These are phyloP conservation scores for Colletotrichum sp. DNA, from an alignment of 2,329 filamentous ascomycete species.

Conservation along the genomic window DNA sequence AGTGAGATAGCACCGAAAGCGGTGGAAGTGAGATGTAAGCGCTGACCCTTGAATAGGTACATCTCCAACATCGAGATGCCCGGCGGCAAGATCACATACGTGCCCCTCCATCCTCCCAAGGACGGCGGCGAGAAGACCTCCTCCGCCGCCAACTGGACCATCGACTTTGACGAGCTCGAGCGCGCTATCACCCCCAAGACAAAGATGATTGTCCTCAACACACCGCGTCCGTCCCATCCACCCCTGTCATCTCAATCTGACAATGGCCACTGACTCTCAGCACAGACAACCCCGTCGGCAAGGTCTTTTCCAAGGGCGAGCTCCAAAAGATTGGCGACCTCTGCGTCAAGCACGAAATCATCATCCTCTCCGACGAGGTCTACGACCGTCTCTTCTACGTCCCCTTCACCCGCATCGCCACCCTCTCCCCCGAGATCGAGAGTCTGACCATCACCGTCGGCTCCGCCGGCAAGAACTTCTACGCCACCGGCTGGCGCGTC, in stretches of 20 bases:
- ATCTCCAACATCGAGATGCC: constrained; percentile 99
- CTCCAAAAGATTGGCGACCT: constrained; percentile 85
- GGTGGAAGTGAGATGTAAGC: not conserved
- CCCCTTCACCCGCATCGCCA: constrained; percentile 91
- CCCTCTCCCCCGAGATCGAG: constrained; percentile 88
- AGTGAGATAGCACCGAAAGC: constrained; percentile 55
- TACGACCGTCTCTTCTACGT: constrained; percentile 96
- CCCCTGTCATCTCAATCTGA: not conserved
- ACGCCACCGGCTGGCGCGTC: constrained; percentile 95
- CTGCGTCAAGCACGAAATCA: constrained; percentile 90
- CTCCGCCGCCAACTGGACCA: constrained; percentile 85
- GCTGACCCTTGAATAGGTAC: constrained; percentile 54
- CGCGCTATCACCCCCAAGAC: constrained; percentile 83
- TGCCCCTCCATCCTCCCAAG: constrained; percentile 88
- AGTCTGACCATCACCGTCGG: constrained; percentile 91
- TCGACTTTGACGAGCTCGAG: constrained; percentile 85
- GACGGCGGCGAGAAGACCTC: constrained; percentile 81
- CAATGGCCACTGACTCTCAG: not conserved
- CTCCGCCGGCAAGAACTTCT: constrained; percentile 97
- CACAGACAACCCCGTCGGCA: constrained; percentile 91
- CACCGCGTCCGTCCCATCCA: constrained; percentile 53
- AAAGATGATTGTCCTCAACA: constrained; percentile 95
- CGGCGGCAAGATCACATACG: constrained; percentile 92
- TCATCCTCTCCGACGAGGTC: constrained; percentile 91
- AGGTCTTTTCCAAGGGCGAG: constrained; percentile 88